Conservation (phyloP, 495 filamentous ascomycete genomes). For the Hypoxylon rickii region DNA sequence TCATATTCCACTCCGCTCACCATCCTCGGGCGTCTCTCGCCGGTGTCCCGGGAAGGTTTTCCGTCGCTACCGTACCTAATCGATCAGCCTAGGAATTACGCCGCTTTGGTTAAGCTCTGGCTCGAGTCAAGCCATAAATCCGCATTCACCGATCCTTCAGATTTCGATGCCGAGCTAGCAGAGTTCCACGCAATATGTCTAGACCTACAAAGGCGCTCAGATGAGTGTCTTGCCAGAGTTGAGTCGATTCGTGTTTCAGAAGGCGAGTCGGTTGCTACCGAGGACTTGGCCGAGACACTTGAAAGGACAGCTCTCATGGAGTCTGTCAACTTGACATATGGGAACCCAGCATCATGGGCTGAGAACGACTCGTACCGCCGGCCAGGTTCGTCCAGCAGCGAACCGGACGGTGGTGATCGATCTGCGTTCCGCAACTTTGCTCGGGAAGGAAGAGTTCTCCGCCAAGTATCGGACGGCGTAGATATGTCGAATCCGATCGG, state of each 20-base stretch:
- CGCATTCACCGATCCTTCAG: constrained; percentile 48
- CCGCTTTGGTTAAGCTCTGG: constrained; percentile 88
- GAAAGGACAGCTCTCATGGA: constrained; percentile 64
- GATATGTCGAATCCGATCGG: constrained; percentile 41
- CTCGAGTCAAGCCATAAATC: constrained; percentile 60
- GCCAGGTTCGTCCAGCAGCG: constrained; percentile 53
- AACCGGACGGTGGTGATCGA: constrained; percentile 51
- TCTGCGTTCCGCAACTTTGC: constrained; percentile 49
- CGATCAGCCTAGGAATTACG: constrained; percentile 86
- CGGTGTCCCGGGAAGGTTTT: constrained; percentile 86
- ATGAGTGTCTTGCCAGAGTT: constrained; percentile 65
- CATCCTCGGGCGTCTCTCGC: constrained; percentile 82
- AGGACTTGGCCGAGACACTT: constrained; percentile 74
- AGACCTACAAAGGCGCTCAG: constrained; percentile 71
- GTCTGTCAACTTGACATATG: constrained; percentile 40
- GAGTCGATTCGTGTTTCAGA: constrained; percentile 60
- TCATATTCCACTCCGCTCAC: constrained; percentile 92
- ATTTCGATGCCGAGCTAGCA: constrained; percentile 64
- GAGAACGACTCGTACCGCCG: constrained; percentile 45
- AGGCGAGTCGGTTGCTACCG: constrained; percentile 66
- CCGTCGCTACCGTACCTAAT: constrained; percentile 93
- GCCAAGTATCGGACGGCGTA: constrained; percentile 45
- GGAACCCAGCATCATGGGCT: constrained; percentile 39
- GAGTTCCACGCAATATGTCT: constrained; percentile 78
- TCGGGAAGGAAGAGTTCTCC: constrained; percentile 45